Evolutionary conservation across 208 protist genomes (phyloP).

Genomic region (Trypanosoma mega): DNA sequence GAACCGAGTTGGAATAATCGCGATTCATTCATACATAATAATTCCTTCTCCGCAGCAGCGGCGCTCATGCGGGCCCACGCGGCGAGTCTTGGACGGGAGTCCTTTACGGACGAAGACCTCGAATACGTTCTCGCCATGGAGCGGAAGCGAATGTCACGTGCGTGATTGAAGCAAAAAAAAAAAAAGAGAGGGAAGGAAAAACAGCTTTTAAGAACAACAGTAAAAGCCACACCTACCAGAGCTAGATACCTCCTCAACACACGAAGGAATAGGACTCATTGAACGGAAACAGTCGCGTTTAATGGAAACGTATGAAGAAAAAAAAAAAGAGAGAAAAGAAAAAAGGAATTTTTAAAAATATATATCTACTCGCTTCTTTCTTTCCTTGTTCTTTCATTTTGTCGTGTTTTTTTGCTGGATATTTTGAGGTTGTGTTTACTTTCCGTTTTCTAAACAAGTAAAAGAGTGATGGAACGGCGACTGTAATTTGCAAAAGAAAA

Average conservation of each 20-base stretch:
- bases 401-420: neutral
- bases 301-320: neutral
- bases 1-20: constrained; percentile 68
- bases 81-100: constrained; percentile 43
- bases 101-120: constrained; percentile 48
- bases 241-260: no score
- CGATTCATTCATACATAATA: constrained; percentile 85
- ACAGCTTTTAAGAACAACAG: constrained; percentile 1
- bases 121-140: constrained; percentile 49
- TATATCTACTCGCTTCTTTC: neutral
- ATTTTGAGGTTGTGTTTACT: neutral
- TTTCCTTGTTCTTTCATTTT: neutral
- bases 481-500: no score
- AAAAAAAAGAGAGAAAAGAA: neutral
- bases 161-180: neutral
- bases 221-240: neutral
- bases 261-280: no score
- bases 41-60: constrained; percentile 68
- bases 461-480: no score
- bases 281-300: no score
- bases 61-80: constrained; percentile 65
- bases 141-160: constrained; percentile 35
- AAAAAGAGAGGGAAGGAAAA: neutral
- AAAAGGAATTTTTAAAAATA: neutral
- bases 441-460: no score